Base-by-base conservation (phyloP, 441 rosid species). In the Jatropha podagrica region DNA sequence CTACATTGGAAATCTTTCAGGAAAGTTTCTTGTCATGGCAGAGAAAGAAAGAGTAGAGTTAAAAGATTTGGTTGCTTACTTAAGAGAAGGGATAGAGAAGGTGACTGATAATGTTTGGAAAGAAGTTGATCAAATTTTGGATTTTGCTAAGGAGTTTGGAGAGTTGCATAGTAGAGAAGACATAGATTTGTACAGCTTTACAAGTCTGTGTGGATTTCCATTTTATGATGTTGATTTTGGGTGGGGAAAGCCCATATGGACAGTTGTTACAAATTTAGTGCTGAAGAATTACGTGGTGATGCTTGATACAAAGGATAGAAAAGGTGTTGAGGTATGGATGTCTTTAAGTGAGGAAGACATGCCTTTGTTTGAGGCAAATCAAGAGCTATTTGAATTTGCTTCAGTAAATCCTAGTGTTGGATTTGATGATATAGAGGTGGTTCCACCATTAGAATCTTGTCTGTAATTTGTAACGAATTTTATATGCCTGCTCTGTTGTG, bases 311-410 rank as follows among this genome's bases (percentile, higher is more conserved):
- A 86, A 65, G 17, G 85, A 81, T 13, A 84, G 83, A 18, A 76
- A 76, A n/a, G 86, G 82, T 5, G 64, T 88, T 26, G 95, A 86
- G 72, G 88, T 77, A 13, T 81, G 88, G 87, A 62, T 85, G 67
- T 51, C 65, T 0, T 13, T 85, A 17, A 56, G 44, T 2, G 80
- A 81, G 64, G 75, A 73, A 63, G 89, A 77, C 32, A 74, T 74
- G 80, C 74, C 69, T 1, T 12, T 67, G 42, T 54, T 86, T 13
- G 73, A 79, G 60, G 37, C 18, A 4, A 79, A 83, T 40, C 44
- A 54, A 48, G 86, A 84, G 66, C 20, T 86, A 63, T 85, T 86
- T 67, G 54, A 37, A 49, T 73, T 68, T 78, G 81, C 74, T 20
- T 5, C 69, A 27, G 15, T 71, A n/a, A 71, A 71, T 71, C 79